These are phyloP conservation scores for Suillus placidus DNA, from an alignment of 768 basidiomycete species.

Conservation along the genomic window DNA sequence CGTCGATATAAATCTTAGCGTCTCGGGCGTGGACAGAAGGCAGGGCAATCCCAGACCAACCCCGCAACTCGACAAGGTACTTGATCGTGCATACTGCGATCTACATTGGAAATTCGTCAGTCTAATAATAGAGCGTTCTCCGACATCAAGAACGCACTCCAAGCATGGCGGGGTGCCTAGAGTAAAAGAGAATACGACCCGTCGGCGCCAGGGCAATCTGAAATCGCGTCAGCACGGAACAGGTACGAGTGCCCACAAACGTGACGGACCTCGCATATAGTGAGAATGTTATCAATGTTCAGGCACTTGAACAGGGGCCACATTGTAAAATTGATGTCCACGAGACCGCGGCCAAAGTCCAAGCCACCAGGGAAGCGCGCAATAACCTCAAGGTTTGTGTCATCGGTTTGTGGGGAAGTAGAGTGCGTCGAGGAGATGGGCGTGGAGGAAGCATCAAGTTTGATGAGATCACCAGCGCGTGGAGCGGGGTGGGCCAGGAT, in stretches of 20 bases:
- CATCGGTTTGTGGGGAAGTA: constrained; percentile 27
- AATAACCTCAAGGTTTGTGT: constrained; percentile 74
- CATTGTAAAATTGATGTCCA: constrained; percentile 95
- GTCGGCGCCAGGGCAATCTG: constrained; percentile 87
- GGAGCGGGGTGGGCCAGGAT: constrained; percentile 87
- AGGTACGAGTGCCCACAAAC: neutral
- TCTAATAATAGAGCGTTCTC: neutral
- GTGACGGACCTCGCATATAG: constrained; percentile 76
- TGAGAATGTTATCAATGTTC: constrained; percentile 91
- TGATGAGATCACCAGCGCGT: constrained; percentile 83
- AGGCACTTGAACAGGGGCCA: constrained; percentile 95
- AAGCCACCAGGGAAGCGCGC: constrained; percentile 92
- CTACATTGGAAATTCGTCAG: constrained; percentile 35
- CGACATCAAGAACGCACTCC: constrained; percentile 50
- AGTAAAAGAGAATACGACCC: constrained; percentile 85
- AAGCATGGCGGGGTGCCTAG: constrained; percentile 88
- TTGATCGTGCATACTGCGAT: constrained; percentile 89
- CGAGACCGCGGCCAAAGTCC: constrained; percentile 88
- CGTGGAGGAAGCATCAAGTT: constrained; percentile 79
- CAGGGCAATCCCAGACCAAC: constrained; percentile 89
- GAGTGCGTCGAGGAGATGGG: constrained; percentile 45
- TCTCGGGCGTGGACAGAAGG: constrained; percentile 86
- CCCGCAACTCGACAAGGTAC: constrained; percentile 89
- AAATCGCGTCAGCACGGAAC: neutral
- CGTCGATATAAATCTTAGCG: constrained; percentile 91